Evolutionary conservation across 257 asterid species (phyloP).

Genomic region (Oldenlandia corymbosa): DNA sequence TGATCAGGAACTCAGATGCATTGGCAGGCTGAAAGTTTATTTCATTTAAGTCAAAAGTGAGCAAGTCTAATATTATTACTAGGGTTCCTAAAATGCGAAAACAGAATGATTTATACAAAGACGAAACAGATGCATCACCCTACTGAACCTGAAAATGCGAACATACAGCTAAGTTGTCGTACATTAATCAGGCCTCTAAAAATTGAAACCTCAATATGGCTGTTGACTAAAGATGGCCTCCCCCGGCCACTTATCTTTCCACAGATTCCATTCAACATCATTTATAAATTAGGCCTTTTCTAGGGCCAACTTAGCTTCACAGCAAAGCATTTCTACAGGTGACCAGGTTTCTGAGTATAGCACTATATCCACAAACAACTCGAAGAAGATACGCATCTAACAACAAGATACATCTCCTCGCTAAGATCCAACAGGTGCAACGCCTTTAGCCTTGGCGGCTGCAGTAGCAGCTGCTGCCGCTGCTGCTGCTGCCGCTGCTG

Average conservation of each 20-base stretch:
- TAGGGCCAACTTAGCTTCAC: constrained; percentile 14
- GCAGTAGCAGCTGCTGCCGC: constrained; percentile 58
- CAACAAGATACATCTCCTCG: constrained; percentile 1
- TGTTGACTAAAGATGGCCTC: constrained; percentile 23
- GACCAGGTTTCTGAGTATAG: constrained; percentile 8
- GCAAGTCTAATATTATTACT: neutral
- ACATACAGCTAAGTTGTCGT: constrained; percentile 1
- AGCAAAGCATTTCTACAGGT: constrained; percentile 5
- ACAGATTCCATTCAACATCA: constrained; percentile 13
- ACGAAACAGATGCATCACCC: neutral
- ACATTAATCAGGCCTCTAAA: neutral
- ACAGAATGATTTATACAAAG: neutral
- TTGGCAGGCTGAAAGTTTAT: no score
- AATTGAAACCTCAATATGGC: constrained; percentile 8
- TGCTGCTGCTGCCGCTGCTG: constrained; percentile 48
- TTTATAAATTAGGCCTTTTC: constrained; percentile 22
- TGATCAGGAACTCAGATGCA: no score
- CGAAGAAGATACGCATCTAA: constrained; percentile 1
- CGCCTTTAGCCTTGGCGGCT: constrained; percentile 63
- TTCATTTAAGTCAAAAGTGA: no score
- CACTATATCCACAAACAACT: constrained; percentile 36
- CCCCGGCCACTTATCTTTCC: constrained; percentile 11
- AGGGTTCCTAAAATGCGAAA: neutral
- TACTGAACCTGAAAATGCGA: neutral
- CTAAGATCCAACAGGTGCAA: constrained; percentile 73